Base-by-base conservation (phyloP, 352 stramenopile genomes). In the Globisporangium solare region DNA sequence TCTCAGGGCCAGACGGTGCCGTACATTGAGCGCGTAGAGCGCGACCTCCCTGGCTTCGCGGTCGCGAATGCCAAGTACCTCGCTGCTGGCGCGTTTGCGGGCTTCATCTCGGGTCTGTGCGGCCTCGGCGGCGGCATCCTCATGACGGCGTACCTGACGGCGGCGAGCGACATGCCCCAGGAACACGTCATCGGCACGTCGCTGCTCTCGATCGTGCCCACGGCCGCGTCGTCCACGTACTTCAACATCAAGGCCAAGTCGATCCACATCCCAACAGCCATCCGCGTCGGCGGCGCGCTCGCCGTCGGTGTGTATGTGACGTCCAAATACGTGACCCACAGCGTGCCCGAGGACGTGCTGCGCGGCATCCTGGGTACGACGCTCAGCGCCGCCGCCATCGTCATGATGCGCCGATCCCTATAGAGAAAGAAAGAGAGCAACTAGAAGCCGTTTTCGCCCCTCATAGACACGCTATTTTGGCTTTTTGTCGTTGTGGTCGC, bases 141-240 rank as follows among this genome's bases (percentile, higher is more conserved):
- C 55, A 94, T 94, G 64, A 94, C 84, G 15, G 79, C 84, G 2
- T 94, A 94, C 63, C 67, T 94, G 50, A 94, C 84, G 15, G 79
- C 83, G 31, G 79, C 82, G 6, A 94, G 84, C 63, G 84, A 94
- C 66, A 91, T 94, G 84, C 79, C 84, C 13, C 84, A 94, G 64
- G 73, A 77, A 53, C 70, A 69, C 8, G 92, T 94, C 63, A 92
- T 94, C 47, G 84, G 84, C 43, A 94, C 84, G 17, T 94, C 84
- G 54, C 67, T 94, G 47, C 59, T 94, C 18, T 88, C 76, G 31
- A 88, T 94, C 50, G 82, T 94, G 40, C 84, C 84, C 13, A 89
- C 82, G 11, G 84, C 82, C 18, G 68, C 80, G n/a, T 83, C 84
- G 8, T 92, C 84, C 11, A 91, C 84, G 10, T 74, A 88, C 57